These are phyloP conservation scores for Tetrapisispora fleetii DNA, from an alignment of 805 yeast species.

Conservation along the genomic window DNA sequence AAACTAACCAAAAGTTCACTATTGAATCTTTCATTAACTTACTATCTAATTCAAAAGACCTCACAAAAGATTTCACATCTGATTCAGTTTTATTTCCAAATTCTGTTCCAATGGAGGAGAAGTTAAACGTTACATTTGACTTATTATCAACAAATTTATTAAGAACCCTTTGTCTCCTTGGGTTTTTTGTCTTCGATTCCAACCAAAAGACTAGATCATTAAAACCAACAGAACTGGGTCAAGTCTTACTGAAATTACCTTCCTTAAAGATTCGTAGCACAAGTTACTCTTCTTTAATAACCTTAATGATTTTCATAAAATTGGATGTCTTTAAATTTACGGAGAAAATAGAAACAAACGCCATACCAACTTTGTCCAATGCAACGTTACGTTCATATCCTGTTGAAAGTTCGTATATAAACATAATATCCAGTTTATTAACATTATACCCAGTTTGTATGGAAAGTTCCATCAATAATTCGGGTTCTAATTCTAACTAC, in stretches of 20 bases:
- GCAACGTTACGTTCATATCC: constrained; percentile 35
- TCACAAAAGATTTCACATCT: constrained; percentile 28
- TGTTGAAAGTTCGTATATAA: constrained; percentile 29
- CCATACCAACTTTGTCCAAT: constrained; percentile 25
- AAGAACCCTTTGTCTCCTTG: constrained; percentile 45
- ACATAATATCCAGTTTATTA: constrained; percentile 40
- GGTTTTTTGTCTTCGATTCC: constrained; percentile 34
- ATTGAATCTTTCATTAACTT: constrained; percentile 19
- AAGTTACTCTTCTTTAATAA: constrained; percentile 34
- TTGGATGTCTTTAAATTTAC: constrained; percentile 33
- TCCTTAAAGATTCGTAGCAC: constrained; percentile 24
- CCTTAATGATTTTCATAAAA: constrained; percentile 40
- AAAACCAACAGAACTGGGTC: constrained; percentile 44
- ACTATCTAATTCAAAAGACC: constrained; percentile 21
- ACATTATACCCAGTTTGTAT: constrained; percentile 40
- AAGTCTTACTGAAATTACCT: constrained; percentile 31
- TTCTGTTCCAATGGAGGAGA: constrained; percentile 23
- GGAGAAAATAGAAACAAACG: constrained; percentile 27
- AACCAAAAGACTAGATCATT: constrained; percentile 19
- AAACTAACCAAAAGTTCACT: constrained; percentile 19
- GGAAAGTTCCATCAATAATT: constrained; percentile 41
- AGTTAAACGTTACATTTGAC: constrained; percentile 39
- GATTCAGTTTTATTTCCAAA: constrained; percentile 24
- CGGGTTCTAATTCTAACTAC: constrained; percentile 44
- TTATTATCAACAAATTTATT: constrained; percentile 45